These are phyloP conservation scores for Elsinoe ampelina DNA, from an alignment of 2,329 filamentous ascomycete species.

Conservation along the genomic window DNA sequence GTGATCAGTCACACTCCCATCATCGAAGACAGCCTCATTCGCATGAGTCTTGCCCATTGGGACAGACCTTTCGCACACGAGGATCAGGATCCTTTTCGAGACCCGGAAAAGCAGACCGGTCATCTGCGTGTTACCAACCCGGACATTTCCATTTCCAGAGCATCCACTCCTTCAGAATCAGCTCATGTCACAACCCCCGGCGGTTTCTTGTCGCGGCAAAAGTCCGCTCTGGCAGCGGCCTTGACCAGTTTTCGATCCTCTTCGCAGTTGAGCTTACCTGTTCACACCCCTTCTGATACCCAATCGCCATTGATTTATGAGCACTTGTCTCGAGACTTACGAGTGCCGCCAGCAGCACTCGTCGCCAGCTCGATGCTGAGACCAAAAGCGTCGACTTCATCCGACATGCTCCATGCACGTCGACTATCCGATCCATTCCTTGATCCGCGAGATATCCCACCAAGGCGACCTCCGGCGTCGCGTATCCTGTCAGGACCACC, in stretches of 20 bases:
- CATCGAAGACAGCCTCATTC: slow-evolving; percentile 28
- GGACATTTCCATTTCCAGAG: slow-evolving; percentile 16
- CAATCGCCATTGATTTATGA: slow-evolving; percentile 6
- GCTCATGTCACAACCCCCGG: not conserved
- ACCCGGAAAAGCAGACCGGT: slow-evolving; percentile 20
- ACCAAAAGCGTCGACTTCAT: slow-evolving; percentile 9
- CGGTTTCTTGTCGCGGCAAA: slow-evolving; percentile 10
- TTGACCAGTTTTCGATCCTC: not conserved
- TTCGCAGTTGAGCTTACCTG: slow-evolving; percentile 4
- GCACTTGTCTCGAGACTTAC: slow-evolving; percentile 3
- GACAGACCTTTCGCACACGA: slow-evolving; percentile 24
- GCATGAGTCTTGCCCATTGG: slow-evolving; percentile 27
- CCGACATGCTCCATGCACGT: slow-evolving; percentile 6
- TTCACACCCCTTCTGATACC: slow-evolving; percentile 8
- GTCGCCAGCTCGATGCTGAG: not conserved
- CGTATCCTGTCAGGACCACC: not conserved
- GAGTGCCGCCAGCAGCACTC: slow-evolving; percentile 1
- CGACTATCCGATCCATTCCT: slow-evolving; percentile 9
- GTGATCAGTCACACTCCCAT: slow-evolving; percentile 8
- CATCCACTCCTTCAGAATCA: slow-evolving; percentile 10
- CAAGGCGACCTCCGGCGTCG: slow-evolving; percentile 1
- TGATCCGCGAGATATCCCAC: slow-evolving; percentile 7
- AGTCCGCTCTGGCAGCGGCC: slow-evolving; percentile 12
- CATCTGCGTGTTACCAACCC: slow-evolving; percentile 27
- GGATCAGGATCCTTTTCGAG: slow-evolving; percentile 24